Evolutionary conservation across 2,329 filamentous ascomycete species (phyloP).

Genomic region (Emergomyces pasteurianus): DNA sequence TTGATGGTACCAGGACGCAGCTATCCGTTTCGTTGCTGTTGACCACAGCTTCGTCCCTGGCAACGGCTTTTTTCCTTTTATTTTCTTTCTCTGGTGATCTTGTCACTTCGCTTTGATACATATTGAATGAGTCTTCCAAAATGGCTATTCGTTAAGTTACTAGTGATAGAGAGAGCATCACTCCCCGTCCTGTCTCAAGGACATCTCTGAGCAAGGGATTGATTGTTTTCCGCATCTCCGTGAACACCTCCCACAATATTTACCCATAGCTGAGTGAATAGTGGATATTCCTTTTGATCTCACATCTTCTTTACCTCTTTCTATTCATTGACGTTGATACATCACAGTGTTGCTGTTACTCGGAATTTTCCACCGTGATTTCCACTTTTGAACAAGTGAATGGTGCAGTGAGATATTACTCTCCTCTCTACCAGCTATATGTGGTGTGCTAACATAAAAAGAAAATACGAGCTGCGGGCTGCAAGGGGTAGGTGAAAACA

Average conservation of each 20-base stretch:
- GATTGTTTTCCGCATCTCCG: not conserved
- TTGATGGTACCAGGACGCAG: not conserved
- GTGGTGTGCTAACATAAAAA: not conserved
- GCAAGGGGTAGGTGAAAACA: constrained; percentile 4
- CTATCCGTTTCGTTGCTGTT: not conserved
- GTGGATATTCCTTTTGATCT: not conserved
- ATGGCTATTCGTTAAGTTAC: not conserved
- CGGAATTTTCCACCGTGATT: not conserved
- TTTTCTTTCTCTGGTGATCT: not conserved
- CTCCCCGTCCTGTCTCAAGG: not conserved
- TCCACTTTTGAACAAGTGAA: not conserved
- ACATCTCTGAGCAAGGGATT: not conserved
- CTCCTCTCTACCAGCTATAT: not conserved
- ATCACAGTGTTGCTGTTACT: not conserved
- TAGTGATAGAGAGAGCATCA: not conserved
- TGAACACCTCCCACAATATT: no score
- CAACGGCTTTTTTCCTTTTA: not conserved
- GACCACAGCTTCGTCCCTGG: not conserved
- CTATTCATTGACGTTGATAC: not conserved
- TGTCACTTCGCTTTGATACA: not conserved
- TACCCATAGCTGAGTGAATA: not conserved
- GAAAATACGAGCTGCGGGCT: constrained; percentile 6
- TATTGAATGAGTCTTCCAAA: not conserved
- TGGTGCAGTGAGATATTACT: constrained; percentile 6
- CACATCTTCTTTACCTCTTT: not conserved